Conservation (phyloP, 2,329 filamentous ascomycete species). For the Venturia effusa region DNA sequence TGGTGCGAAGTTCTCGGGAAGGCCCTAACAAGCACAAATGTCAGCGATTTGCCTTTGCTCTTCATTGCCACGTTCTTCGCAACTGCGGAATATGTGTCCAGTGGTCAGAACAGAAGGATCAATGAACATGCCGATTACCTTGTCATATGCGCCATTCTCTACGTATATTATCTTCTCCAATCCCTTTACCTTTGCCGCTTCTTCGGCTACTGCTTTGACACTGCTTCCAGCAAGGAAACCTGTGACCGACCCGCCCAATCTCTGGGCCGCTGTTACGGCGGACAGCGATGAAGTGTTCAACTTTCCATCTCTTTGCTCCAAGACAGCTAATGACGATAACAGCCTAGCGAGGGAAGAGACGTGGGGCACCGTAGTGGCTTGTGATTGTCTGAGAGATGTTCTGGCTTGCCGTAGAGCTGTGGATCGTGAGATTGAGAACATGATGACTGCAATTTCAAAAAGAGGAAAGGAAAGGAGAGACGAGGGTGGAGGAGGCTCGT, state of each 20-base stretch:
- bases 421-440: conserved; percentile 11
- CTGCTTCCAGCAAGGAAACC: conserved; percentile 77
- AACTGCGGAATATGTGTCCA: background rate
- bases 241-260: conserved; percentile 75
- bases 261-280: conserved; percentile 75
- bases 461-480: background rate
- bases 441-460: conserved; percentile 3
- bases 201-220: conserved; percentile 63
- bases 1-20: conserved; percentile 90
- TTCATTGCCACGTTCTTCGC: background rate
- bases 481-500: background rate
- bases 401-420: conserved; percentile 11
- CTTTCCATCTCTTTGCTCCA: conserved; percentile 87
- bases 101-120: background rate
- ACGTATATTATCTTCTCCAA: conserved; percentile 85
- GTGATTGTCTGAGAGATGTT: background rate
- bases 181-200: conserved; percentile 81
- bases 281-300: conserved; percentile 74
- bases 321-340: conserved; percentile 77
- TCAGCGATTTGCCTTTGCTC: background rate
- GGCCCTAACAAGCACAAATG: conserved; percentile 40
- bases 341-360: conserved; percentile 54
- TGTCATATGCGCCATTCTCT: conserved; percentile 85
- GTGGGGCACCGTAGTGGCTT: conserved; percentile 31
- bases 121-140: conserved; percentile 46